phyloP scores from a whole-genome alignment of 192 early-diverging fungal species.

The Piromyces finnis region DNA sequence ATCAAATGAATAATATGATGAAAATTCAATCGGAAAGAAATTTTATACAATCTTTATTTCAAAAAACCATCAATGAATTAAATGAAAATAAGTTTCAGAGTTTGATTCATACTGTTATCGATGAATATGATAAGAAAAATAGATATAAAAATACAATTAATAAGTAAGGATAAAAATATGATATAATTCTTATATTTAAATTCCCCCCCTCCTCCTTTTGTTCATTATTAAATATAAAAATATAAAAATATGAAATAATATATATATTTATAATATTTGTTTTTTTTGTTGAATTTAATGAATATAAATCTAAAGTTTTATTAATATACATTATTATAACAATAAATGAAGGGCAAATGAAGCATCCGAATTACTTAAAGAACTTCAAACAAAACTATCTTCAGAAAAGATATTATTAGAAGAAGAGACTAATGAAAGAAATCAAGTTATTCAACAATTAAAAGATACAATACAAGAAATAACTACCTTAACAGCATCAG shows the following conservation, averaged over 20 bases:
- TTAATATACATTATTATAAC: too few species aligned
- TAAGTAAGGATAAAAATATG: slow-evolving; percentile 14
- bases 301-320: too few species aligned
- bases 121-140: slow-evolving; percentile 33
- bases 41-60: slow-evolving; percentile 19
- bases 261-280: too few species aligned
- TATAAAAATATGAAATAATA: too few species aligned
- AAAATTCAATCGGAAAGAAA: slow-evolving; percentile 33
- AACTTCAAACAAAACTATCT: slow-evolving; percentile 26
- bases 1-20: slow-evolving; percentile 18
- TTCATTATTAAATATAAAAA: too few species aligned
- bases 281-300: too few species aligned
- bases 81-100: slow-evolving; percentile 23
- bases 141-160: slow-evolving; percentile 37
- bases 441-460: slow-evolving; percentile 41
- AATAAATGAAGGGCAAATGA: slow-evolving; percentile 17
- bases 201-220: too few species aligned
- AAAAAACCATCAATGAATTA: slow-evolving; percentile 21
- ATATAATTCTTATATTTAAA: too few species aligned
- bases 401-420: slow-evolving; percentile 28
- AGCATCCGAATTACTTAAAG: slow-evolving; percentile 22
- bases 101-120: slow-evolving; percentile 25
- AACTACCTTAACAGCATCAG: slow-evolving; percentile 28
- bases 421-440: slow-evolving; percentile 32
- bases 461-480: slow-evolving; percentile 51